Evolutionary conservation across 2,329 filamentous ascomycete species (phyloP).

Genomic region (Aspergillus brunneoviolaceus): DNA sequence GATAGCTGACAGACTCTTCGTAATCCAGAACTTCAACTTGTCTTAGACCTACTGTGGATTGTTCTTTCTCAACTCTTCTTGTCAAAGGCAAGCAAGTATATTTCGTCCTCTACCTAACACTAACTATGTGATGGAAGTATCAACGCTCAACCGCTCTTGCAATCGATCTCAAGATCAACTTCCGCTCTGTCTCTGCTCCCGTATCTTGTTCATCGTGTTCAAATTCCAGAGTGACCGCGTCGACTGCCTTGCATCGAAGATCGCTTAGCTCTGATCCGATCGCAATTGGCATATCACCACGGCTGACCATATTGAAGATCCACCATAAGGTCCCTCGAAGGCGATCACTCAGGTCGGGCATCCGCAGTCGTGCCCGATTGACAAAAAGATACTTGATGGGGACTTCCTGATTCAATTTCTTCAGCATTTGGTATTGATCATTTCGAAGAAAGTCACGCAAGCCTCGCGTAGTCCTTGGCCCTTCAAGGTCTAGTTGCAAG

Average conservation of each 20-base stretch:
- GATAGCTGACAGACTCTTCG: too few relatives aligned
- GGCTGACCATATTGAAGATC: not conserved
- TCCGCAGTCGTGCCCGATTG: not conserved
- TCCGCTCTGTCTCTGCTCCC: too few relatives aligned
- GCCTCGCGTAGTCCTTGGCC: not conserved
- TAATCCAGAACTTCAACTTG: too few relatives aligned
- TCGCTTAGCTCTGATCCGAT: not conserved
- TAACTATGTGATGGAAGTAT: too few relatives aligned
- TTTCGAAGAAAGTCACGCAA: not conserved
- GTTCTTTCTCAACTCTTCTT: too few relatives aligned
- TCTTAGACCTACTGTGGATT: too few relatives aligned
- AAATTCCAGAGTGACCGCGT: not conserved
- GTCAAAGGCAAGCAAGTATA: too few relatives aligned
- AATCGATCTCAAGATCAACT: too few relatives aligned
- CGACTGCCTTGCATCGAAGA: not conserved
- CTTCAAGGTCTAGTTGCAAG: not conserved
- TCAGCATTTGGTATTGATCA: not conserved
- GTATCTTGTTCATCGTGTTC: not conserved
- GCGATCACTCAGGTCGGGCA: not conserved
- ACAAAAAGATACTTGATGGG: not conserved
- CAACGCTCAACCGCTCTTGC: too few relatives aligned
- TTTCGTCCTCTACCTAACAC: too few relatives aligned
- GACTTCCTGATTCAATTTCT: not conserved
- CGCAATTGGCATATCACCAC: not conserved
- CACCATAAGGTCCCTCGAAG: not conserved